Evolutionary conservation across 768 basidiomycete species (phyloP), one percentile per base, ranked within the genome.

Genomic region (Suillus decipiens): DNA sequence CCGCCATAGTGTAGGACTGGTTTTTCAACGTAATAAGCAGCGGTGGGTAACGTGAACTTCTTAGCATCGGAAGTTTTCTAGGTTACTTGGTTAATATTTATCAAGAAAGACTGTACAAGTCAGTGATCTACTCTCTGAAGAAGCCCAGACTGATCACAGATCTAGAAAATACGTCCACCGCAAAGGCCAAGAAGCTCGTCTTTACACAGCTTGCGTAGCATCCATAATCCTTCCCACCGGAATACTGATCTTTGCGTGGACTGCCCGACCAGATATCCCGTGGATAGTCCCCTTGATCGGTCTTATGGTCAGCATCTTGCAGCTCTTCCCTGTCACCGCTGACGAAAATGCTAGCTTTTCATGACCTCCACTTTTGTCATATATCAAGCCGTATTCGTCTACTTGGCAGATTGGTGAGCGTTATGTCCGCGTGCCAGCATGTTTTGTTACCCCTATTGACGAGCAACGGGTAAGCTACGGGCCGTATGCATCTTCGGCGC

Each of bases 201-300:
- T 90, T 28, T 87, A 82, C 63, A 73, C 77, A 24, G 81, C 87
- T 12, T 87, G 87, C 66, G 71, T 80, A 39, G 86, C 85, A 0
- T 82, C 80, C 0, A 48, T 88, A 47, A 67, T 86, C 14, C 77
- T 88, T 53, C 88, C 89, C 0, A 64, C 73, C 0, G 84, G 82
- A n/a, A 86, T 89, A 82, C 83, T 90, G 73, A 84, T 91, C 34
- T 93, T 87, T 66, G 89, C 87, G 0, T 91, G 89, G 86, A 85
- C 87, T 3, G 83, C 86, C 14, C 84, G 78, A 64, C 61, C 80
- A 0, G 68, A 66, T 15, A 78, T 90, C 3, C 82, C 80, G 61
- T 92, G 90, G 90, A 83, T 88, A 43, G 84, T 61, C 14, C 74
- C 73, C 24, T 56, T 73, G 11, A 60, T 65, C n/a, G 73, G 73